Percentiles rank a stretch among this genome's conserved stretches.
Conservation (phyloP, 805 yeast genomes). For the Myxozyma lipomycoides region DNA sequence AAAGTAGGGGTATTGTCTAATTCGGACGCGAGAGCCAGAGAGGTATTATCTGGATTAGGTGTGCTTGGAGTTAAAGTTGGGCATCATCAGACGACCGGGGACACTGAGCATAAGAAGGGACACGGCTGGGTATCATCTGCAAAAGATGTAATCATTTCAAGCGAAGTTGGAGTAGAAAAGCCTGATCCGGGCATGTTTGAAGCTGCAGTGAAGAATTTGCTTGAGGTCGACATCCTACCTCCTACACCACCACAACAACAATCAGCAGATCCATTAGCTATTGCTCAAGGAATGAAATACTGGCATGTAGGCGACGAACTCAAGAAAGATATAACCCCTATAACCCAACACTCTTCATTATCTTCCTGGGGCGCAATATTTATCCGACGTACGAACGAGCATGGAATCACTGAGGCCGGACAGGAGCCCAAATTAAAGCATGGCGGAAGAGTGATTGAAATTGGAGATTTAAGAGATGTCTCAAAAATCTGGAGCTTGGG, state of each 20-base stretch:
- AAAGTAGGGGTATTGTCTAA: constrained; percentile 18
- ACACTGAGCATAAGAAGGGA: neutral
- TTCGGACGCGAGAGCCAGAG: constrained; percentile 15
- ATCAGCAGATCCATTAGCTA: neutral
- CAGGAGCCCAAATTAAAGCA: neutral
- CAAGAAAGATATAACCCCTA: constrained; percentile 15
- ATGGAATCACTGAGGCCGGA: neutral
- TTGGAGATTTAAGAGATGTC: constrained; percentile 11
- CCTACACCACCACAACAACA: neutral
- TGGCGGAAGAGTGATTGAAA: constrained; percentile 12
- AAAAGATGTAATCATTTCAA: constrained; percentile 14
- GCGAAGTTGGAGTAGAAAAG: constrained; percentile 24
- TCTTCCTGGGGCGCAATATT: constrained; percentile 13
- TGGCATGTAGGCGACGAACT: constrained; percentile 27
- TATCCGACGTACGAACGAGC: neutral
- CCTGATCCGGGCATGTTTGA: constrained; percentile 20
- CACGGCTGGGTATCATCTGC: constrained; percentile 4
- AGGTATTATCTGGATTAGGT: constrained; percentile 13
- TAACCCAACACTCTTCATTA: neutral
- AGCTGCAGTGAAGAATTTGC: constrained; percentile 6
- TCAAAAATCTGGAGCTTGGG: constrained; percentile 9
- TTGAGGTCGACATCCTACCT: neutral
- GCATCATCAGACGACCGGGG: neutral
- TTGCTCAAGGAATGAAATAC: constrained; percentile 4
- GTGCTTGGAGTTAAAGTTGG: neutral